Percentiles rank a stretch among this genome's conserved stretches.
These are phyloP conservation scores for Aureobasidium sp. DNA, from an alignment of 2,329 filamentous ascomycete species.

Conservation along the genomic window DNA sequence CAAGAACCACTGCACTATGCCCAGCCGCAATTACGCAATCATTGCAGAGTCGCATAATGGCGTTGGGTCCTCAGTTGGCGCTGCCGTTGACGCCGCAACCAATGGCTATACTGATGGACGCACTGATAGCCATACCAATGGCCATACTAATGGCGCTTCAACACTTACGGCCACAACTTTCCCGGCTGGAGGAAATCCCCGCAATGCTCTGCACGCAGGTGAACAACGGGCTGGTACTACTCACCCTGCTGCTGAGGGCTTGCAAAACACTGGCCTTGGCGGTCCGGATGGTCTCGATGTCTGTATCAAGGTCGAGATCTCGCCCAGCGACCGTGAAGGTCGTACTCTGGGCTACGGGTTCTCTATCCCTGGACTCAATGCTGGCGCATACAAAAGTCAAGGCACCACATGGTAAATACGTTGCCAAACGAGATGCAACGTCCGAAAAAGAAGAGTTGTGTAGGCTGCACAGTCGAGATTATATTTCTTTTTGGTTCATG, in stretches of 20 bases:
- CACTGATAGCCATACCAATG: slow-evolving; percentile 21
- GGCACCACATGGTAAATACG: slow-evolving; percentile 14
- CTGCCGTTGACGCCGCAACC: neutral
- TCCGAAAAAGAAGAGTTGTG: neutral
- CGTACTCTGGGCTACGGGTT: slow-evolving; percentile 43
- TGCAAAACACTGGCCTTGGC: slow-evolving; percentile 33
- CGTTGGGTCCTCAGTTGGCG: neutral
- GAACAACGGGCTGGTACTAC: slow-evolving; percentile 69
- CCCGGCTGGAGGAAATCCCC: slow-evolving; percentile 41
- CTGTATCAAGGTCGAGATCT: slow-evolving; percentile 39
- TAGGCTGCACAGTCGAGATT: neutral
- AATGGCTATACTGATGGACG: slow-evolving; percentile 15
- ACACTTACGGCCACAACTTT: neutral
- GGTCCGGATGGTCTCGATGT: slow-evolving; percentile 39
- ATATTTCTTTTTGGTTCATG: neutral
- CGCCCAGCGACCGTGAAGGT: slow-evolving; percentile 33
- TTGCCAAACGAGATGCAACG: fast-evolving
- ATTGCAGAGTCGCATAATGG: slow-evolving; percentile 43
- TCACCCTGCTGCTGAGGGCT: slow-evolving; percentile 58
- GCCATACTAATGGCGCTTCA: slow-evolving; percentile 10
- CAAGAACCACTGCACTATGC: slow-evolving; percentile 81
- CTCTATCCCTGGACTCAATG: slow-evolving; percentile 36
- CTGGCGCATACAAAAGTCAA: slow-evolving; percentile 14
- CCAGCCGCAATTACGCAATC: slow-evolving; percentile 55
- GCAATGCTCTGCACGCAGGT: slow-evolving; percentile 63